A percentile compares a stretch with the other conserved stretches of the same genome.
phyloP scores from a whole-genome alignment of 1,139 yeast species.

The Kodamaea plutei region DNA sequence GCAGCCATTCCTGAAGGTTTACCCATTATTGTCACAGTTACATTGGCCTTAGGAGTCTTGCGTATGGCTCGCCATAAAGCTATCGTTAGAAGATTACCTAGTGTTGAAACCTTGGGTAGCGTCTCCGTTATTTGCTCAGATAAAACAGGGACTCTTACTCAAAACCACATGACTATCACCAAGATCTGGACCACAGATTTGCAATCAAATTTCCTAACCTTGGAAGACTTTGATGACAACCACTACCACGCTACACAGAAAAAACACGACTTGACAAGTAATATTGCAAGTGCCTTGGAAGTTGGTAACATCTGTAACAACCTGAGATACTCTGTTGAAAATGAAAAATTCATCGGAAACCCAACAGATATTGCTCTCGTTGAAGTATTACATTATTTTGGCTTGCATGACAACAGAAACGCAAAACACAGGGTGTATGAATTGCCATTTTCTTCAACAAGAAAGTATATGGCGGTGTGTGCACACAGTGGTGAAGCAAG shows the following conservation, averaged over 20 bases:
- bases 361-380: constrained; percentile 91
- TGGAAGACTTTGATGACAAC: constrained; percentile 42
- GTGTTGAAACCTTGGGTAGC: constrained; percentile 93
- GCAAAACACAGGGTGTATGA: constrained; percentile 60
- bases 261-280: constrained; percentile 46
- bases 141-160: constrained; percentile 92
- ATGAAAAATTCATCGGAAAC: constrained; percentile 76
- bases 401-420: constrained; percentile 64
- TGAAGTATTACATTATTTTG: constrained; percentile 69
- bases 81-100: constrained; percentile 86
- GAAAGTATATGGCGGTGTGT: constrained; percentile 88
- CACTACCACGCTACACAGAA: constrained; percentile 14
- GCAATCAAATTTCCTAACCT: constrained; percentile 39
- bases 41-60: constrained; percentile 89
- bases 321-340: constrained; percentile 64
- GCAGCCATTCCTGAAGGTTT: constrained; percentile 98
- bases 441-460: constrained; percentile 75
- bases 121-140: constrained; percentile 94
- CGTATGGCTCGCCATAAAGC: constrained; percentile 94
- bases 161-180: constrained; percentile 90
- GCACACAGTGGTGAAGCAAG: constrained; percentile 56
- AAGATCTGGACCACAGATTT: constrained; percentile 79
- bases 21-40: constrained; percentile 94
- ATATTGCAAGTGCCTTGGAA: constrained; percentile 53
- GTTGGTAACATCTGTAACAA: constrained; percentile 82